Base-by-base conservation (phyloP, 257 asterid species). In the Scutellaria galericulata region DNA sequence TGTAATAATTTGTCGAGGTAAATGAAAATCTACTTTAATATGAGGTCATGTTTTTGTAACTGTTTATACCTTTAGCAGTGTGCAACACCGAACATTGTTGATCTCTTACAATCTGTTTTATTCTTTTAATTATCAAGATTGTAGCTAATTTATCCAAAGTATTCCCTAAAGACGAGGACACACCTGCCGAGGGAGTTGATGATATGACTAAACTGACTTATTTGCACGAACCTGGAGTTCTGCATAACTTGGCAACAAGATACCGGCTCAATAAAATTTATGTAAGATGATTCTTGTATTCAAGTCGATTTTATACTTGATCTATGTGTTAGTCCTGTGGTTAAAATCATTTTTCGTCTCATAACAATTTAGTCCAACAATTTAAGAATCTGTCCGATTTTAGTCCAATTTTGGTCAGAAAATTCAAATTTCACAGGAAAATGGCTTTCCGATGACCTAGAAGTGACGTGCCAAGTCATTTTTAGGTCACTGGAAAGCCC, bases 201-300 rank as follows among this genome's bases (percentile, higher is more conserved):
- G 98, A 90, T 85, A 92, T 92, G 98, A 92, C 98, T 37, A 87
- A 88, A 66, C 83, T 92, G 67, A 82, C 96, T 66, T 92, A 92
- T 84, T 79, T 92, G 86, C 92, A 92, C 13, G 98, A 92, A 75
- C 92, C 98, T 27, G 98, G 91, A 75, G 94, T 92, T 72, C 78
- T 92, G 77, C 96, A 92, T 75, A 90, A 90, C 86, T 78, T 92
- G 82, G 78, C 93, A 24, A 53, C 76, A 12, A 83, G 96, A 88
- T 92, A 89, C 83, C 91, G 82, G 80, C 89, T 79, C 56, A 78
- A 90, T 72, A 89, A 85, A 77, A 89, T 92, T 55, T 92, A 90
- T 70, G 96, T 92, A 85, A 87, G 90, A 83, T 75, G 66, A 71
- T 41, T 22, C 18, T 48, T 31, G 9, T 54, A 24, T 68, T 82